A percentile compares a stretch with the other conserved stretches of the same genome.
These are phyloP conservation scores for Heritiera littoralis DNA, from an alignment of 345 rosid species.

Conservation along the genomic window DNA sequence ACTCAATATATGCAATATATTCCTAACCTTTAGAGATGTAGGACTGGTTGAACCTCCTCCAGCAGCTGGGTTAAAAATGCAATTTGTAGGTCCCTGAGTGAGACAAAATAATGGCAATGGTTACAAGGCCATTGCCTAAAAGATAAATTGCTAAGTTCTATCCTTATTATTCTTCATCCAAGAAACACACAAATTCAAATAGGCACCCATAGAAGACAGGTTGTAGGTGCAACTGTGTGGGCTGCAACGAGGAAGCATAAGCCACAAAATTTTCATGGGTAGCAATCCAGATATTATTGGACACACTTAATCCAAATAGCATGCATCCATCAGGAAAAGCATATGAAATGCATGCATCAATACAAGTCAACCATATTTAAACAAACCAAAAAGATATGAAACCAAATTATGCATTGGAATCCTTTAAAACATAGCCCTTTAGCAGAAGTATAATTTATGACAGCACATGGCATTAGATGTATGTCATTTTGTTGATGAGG, in stretches of 20 bases:
- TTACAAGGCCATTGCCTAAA: conserved; percentile 1
- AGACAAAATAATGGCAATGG: conserved; percentile 34
- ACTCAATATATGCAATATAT: neutral
- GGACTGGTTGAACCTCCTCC: conserved; percentile 57
- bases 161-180: conserved; percentile 8
- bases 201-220: neutral
- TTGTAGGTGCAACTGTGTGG: neutral
- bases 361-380: conserved; percentile 1
- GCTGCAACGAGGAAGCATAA: neutral
- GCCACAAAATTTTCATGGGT: neutral
- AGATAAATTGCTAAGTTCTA: neutral
- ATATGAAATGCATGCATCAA: neutral
- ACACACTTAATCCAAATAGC: no score
- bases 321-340: neutral
- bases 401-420: neutral
- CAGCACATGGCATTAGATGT: neutral
- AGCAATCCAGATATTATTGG: neutral
- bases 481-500: neutral
- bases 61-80: conserved; percentile 43
- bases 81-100: conserved; percentile 64
- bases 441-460: neutral
- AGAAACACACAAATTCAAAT: conserved; percentile 2
- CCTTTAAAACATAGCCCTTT: neutral
- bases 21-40: conserved; percentile 32
- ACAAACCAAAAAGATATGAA: neutral